A percentile compares a stretch with the other conserved stretches of the same genome.
phyloP scores from a whole-genome alignment of 768 basidiomycete genomes.

The Lactifluus hygrophoroides region DNA sequence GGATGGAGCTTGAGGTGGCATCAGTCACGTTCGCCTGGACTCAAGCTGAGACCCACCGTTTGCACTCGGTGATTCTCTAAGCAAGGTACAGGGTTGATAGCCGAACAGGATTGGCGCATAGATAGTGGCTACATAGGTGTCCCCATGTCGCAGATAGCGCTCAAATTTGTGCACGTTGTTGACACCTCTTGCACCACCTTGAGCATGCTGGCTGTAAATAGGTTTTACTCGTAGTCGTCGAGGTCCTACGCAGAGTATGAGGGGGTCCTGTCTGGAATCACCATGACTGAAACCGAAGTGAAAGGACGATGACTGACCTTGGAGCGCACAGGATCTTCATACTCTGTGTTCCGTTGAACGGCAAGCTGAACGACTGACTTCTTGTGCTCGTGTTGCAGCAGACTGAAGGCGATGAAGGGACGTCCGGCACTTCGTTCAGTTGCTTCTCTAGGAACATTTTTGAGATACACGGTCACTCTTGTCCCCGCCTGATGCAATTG shows the following conservation, averaged over 20 bases:
- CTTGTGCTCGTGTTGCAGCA: slow-evolving; percentile 95
- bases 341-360: slow-evolving; percentile 93
- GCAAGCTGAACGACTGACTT: slow-evolving; percentile 87
- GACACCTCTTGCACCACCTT: slow-evolving; percentile 80
- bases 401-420: slow-evolving; percentile 65
- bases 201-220: slow-evolving; percentile 85
- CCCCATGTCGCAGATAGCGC: slow-evolving; percentile 77
- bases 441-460: slow-evolving; percentile 63
- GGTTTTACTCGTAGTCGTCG: slow-evolving; percentile 80
- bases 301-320: slow-evolving; percentile 45
- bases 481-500: slow-evolving; percentile 56
- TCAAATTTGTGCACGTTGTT: slow-evolving; percentile 99
- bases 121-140: slow-evolving; percentile 72
- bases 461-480: slow-evolving; percentile 69
- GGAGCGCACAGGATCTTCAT: slow-evolving; percentile 76
- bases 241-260: slow-evolving; percentile 84
- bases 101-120: slow-evolving; percentile 90
- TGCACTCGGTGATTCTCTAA: slow-evolving; percentile 57
- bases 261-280: slow-evolving; percentile 54
- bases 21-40: slow-evolving; percentile 5
- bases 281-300: not conserved
- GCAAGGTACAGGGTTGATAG: slow-evolving; percentile 67
- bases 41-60: slow-evolving; percentile 43
- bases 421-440: slow-evolving; percentile 25
- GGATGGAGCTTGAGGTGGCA: slow-evolving; percentile 47